Evolutionary conservation across 495 filamentous ascomycete genomes (phyloP).

Genomic region (Penicillium simplicissimum): DNA sequence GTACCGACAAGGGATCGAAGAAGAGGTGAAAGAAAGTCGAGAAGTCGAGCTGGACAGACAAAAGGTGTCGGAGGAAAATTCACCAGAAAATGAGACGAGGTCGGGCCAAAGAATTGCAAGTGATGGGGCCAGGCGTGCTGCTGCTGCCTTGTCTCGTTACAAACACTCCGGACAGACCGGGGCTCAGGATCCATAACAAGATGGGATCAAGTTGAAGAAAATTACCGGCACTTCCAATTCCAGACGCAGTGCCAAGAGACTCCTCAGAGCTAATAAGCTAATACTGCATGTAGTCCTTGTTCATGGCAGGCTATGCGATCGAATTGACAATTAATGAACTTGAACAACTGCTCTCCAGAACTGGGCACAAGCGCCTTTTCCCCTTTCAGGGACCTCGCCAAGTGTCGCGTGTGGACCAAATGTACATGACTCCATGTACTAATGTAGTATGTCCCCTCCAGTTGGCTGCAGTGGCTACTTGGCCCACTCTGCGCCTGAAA

Average conservation of each 20-base stretch:
- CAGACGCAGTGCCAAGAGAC: not conserved
- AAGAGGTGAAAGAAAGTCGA: not conserved
- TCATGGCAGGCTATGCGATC: too few species aligned
- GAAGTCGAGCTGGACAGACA: not conserved
- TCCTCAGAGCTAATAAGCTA: not conserved
- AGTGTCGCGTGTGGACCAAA: not conserved
- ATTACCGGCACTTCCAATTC: not conserved
- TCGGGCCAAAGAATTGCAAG: not conserved
- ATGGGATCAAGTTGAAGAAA: not conserved
- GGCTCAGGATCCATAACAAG: not conserved
- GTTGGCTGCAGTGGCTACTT: not conserved
- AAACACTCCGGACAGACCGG: not conserved
- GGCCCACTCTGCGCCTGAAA: not conserved
- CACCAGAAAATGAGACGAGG: too few species aligned
- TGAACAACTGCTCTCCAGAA: not conserved
- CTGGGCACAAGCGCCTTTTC: not conserved
- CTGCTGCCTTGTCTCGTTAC: not conserved
- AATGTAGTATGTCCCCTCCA: too few species aligned
- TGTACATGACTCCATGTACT: too few species aligned
- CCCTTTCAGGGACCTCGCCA: not conserved
- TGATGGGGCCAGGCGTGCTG: not conserved
- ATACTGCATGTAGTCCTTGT: not conserved
- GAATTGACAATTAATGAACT: not conserved
- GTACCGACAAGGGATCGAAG: not conserved
- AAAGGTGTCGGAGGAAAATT: not conserved